Evolutionary conservation across 768 basidiomycete genomes (phyloP), one percentile per base, ranked within the genome.

Genomic region (Tulasnella sp.): DNA sequence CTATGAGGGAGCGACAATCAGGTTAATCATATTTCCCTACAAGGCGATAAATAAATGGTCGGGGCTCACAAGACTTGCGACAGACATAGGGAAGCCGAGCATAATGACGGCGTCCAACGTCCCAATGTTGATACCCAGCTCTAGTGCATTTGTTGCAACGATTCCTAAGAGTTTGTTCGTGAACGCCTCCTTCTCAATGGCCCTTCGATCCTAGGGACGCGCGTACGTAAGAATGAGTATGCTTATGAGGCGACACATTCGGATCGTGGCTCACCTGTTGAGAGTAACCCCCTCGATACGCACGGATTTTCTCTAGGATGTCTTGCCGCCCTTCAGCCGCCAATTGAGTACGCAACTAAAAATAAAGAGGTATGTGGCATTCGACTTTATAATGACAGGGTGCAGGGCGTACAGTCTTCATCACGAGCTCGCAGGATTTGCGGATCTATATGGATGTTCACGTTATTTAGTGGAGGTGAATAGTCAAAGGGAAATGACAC

Each of bases 111-210:
- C 88, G 67, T 94, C 92, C 53, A 93, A 70, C n/a, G 78, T 80
- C 15, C 88, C 90, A 34, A 93, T 92, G 65, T 93, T 89, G n/a
- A 92, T 85, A 13, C 90, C 90, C 5, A 94, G 80, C 70, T 95
- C 92, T 11, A 94, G 77, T 0, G 91, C 91, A 65, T 91, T 94
- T 0, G 91, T 95, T 0, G 90, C 87, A 32, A 95, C 78, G 47
- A 94, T 85, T 11, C 92, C 91, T 0, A 95, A 78, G 9, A 94
- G 74, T 63, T 80, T 77, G 2, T 90, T 89, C 1, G 83, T 81
- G 67, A 95, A 95, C 3, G 92, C 91, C 66, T 93, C 86, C 47
- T 80, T 75, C 69, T 95, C 91, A 51, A 94, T 93, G 62, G 74
- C 77, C 24, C 91, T 81, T 26, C 91, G 82, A 66, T 92, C 91